These are phyloP conservation scores for Umbelopsis sp. DNA, from an alignment of 192 early-diverging fungal genomes.

Conservation along the genomic window DNA sequence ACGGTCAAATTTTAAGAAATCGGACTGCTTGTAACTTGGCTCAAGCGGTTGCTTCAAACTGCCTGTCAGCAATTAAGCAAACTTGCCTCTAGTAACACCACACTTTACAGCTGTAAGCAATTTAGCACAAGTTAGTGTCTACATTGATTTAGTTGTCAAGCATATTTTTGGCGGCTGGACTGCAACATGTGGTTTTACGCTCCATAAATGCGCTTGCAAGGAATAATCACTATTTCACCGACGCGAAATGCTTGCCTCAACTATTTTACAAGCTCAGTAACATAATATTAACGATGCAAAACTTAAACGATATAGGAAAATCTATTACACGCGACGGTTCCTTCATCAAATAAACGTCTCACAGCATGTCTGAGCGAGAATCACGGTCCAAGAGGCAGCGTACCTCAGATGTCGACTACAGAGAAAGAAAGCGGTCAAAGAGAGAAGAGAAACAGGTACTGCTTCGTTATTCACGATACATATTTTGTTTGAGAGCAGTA, in stretches of 20 bases:
- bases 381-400: slow-evolving; percentile 31
- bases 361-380: slow-evolving; percentile 20
- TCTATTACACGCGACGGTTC: background rate
- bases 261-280: too few species aligned
- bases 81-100: too few species aligned
- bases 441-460: slow-evolving; percentile 12
- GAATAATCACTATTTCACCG: too few species aligned
- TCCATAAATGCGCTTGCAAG: too few species aligned
- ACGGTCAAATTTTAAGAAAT: slow-evolving; percentile 1
- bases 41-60: background rate
- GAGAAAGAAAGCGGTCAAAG: slow-evolving; percentile 30
- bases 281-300: too few species aligned
- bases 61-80: too few species aligned
- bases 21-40: background rate
- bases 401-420: slow-evolving; percentile 27
- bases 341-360: background rate
- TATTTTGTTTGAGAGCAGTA: background rate
- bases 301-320: background rate
- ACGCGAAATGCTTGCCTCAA: too few species aligned
- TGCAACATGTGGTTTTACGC: too few species aligned
- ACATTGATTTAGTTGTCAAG: background rate
- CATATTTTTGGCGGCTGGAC: background rate
- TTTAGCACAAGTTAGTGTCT: background rate
- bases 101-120: too few species aligned
- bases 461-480: background rate